A percentile compares a stretch with the other conserved stretches of the same genome.
Evolutionary conservation across 2,329 filamentous ascomycete species (phyloP).

Genomic region (Clonostachys sp.): DNA sequence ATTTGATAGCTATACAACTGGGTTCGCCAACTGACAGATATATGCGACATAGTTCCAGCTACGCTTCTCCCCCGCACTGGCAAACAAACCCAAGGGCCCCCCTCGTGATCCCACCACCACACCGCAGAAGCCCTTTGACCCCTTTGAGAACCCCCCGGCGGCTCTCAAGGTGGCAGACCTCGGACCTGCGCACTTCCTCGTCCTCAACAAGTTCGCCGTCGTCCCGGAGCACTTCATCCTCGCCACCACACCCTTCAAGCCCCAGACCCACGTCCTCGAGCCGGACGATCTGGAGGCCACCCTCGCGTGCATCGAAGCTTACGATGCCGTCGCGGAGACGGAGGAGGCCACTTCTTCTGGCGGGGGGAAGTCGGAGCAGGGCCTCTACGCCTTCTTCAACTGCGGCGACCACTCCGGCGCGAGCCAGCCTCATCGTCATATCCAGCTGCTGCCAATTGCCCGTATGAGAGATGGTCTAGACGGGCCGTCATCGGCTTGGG

Average conservation of each 20-base stretch:
- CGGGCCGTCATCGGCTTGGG: conserved; percentile 29
- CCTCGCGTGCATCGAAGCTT: conserved; percentile 57
- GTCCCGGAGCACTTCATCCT: conserved; percentile 70
- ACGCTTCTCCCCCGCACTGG: conserved; percentile 64
- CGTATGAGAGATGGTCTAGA: conserved; percentile 54
- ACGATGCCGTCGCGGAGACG: conserved; percentile 15
- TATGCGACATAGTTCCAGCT: conserved; percentile 57
- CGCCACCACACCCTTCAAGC: conserved; percentile 56
- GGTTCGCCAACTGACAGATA: neutral
- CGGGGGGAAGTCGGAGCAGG: conserved; percentile 7
- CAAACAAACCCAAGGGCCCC: conserved; percentile 57
- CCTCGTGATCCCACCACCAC: conserved; percentile 19
- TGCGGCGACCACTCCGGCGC: conserved; percentile 64
- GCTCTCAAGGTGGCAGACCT: conserved; percentile 49
- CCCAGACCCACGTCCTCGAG: conserved; percentile 62
- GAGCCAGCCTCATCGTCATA: conserved; percentile 66
- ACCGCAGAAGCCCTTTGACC: conserved; percentile 45
- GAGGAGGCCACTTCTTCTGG: neutral
- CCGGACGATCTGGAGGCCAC: conserved; percentile 55
- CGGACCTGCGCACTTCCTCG: conserved; percentile 53
- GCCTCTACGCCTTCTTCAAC: conserved; percentile 67
- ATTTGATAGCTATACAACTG: neutral
- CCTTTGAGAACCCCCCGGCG: conserved; percentile 57
- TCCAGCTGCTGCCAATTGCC: conserved; percentile 65
- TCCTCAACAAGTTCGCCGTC: conserved; percentile 73